Base-by-base conservation (phyloP, 1,284 basidiomycete species). In the Ganoderma multipileum region DNA sequence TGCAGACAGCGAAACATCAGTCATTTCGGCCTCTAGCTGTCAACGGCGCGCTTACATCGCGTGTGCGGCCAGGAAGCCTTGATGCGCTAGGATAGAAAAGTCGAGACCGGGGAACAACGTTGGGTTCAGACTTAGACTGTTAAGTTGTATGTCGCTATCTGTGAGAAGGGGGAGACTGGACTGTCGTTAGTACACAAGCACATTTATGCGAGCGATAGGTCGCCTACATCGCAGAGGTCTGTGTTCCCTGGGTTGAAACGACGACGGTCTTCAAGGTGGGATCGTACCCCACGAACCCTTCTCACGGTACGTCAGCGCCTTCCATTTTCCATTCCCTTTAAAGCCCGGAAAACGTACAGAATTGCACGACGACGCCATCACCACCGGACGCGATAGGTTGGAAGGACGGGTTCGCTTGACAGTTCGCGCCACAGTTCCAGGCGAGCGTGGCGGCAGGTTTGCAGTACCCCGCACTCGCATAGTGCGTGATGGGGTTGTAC, bases 311-410 rank as follows among this genome's bases (percentile, higher is more conserved):
- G 20, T 33, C 39, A 33, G 36, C 30, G 2, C 38, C 41, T 12
- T 18, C 64, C 52, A 16, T 26, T n/a, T 6, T 16, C 58, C 30
- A 7, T 63, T 58, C 58, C 18, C 7, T 63, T 58, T 18, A 61
- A 64, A 16, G 23, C 23, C 67, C 60, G 14, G 23, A 50, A 42
- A 18, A 26, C 83, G 76, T 65, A 84, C 84, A 86, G 64, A 77
- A 89, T 73, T 90, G 90, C 0, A 83, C 77, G 3, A 50, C 59
- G 16, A 72, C 68, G 1, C 89, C 89, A 72, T 92, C 84, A 1
- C 90, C 91, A 30, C 91, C 91, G 0, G 89, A 83, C 9, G 89
- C 89, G 6, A 87, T 78, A 1, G 89, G 87, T 18, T 82, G 61
- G 74, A 91, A 92, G 8, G 75, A 79, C 1, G 86, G 74, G 72